Conservation (phyloP, 441 rosid genomes). For the Geranium incanum region DNA sequence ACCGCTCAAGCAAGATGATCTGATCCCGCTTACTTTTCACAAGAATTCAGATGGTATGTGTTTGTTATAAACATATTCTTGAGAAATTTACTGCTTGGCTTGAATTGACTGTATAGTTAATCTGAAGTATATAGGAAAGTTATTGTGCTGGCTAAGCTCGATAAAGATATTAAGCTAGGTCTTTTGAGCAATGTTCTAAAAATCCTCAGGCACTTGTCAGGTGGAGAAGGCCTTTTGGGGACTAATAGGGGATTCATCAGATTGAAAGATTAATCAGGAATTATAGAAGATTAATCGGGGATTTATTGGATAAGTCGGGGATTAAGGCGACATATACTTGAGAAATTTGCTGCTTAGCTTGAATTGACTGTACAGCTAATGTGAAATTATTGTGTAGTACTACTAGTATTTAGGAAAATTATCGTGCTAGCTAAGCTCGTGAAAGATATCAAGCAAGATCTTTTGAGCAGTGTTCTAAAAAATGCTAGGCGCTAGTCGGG, state of each 20-base stretch:
- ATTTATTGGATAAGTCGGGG: too few relatives aligned
- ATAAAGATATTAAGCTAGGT: not conserved
- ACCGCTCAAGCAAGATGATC: constrained; percentile 64
- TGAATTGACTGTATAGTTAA: constrained; percentile 4
- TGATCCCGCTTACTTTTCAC: constrained; percentile 67
- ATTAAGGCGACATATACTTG: not conserved
- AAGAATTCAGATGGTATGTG: constrained; percentile 67
- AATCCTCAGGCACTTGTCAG: too few relatives aligned
- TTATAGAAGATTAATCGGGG: too few relatives aligned
- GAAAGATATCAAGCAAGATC: not conserved
- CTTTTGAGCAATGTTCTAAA: not conserved
- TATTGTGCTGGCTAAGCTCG: constrained; percentile 1
- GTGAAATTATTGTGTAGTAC: not conserved
- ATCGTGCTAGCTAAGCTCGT: constrained; percentile 2
- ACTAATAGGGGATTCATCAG: too few relatives aligned
- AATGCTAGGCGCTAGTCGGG: too few relatives aligned
- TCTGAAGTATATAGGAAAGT: not conserved
- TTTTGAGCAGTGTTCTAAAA: too few relatives aligned
- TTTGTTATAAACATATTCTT: not conserved
- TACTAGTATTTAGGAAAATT: not conserved
- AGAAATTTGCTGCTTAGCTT: not conserved
- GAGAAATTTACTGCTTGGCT: not conserved
- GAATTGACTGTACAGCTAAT: not conserved
- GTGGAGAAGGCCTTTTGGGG: too few relatives aligned
- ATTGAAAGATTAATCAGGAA: too few relatives aligned